Evolutionary conservation across 352 stramenopile species (phyloP), one percentile per base, ranked within the genome.

Genomic region (Bremia lactucae): DNA sequence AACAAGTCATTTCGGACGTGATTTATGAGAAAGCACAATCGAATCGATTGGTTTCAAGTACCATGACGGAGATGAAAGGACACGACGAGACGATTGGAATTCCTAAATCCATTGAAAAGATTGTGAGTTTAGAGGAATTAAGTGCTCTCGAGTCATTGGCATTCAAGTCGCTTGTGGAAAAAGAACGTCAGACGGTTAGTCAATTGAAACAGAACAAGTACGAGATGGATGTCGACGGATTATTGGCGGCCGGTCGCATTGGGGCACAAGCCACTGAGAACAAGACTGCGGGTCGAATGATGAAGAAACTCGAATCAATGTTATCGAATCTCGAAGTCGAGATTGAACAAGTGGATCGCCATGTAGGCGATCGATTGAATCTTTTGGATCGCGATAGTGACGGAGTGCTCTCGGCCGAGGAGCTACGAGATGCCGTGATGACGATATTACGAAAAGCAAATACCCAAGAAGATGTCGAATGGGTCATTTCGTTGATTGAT

Each of bases 351-450:
- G 92, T 97, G 21, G 87, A 98, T 58, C 72, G 83, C 46, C 89
- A 96, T 52, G 96, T 99, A 57, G 96, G 96, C 48, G 91, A 98
- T 59, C 96, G 96, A 37, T 81, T 99, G 38, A 96, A 98, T 55
- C 79, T 98, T 49, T 66, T 99, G 16, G 95, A 99, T 63, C 88
- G 91, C 53, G 96, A 99, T 72, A 88, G 77, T 36, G 95, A 99
- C 70, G 95, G 95, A 50, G 80, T 98, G 41, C 36, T 98, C 16
- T 86, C 79, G 20, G 76, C 75, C n/a, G 89, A 97, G 54, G 95
- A 99, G 70, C 75, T 99, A 45, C 87, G 87, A 36, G 73, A 96
- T 52, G 90, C 89, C 0, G 80, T 99, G 9, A 92, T 97, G 57
- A 95, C 88, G 31, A 95, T 98, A 37, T 55, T 98, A 47, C 91